Evolutionary conservation across 768 basidiomycete genomes (phyloP).

Genomic region (Serendipita indica): DNA sequence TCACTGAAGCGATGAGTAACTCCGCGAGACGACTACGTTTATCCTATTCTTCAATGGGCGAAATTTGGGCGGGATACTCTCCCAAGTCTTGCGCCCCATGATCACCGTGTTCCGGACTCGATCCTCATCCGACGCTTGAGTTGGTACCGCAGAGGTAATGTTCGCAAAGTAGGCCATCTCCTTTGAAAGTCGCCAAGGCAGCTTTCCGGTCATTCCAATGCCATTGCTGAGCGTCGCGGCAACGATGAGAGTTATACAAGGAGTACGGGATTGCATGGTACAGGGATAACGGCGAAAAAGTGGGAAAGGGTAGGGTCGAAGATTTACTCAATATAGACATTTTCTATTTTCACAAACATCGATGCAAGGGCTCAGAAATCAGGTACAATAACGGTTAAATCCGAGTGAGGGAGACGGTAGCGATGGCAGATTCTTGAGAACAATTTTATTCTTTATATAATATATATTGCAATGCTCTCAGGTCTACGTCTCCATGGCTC

Average conservation of each 20-base stretch:
- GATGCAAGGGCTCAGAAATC: too few relatives aligned
- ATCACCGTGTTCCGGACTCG: constrained; percentile 53
- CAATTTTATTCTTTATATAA: too few relatives aligned
- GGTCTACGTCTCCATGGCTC: constrained; percentile 8
- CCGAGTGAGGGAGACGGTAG: too few relatives aligned
- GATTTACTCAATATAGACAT: too few relatives aligned
- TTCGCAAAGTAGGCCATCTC: constrained; percentile 91
- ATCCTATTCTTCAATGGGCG: constrained; percentile 59
- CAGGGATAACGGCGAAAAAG: neutral
- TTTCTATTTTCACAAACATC: neutral
- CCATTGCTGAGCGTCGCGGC: constrained; percentile 80
- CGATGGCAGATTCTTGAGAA: too few relatives aligned
- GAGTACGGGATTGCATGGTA: constrained; percentile 9
- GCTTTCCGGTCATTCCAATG: constrained; percentile 57
- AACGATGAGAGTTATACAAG: constrained; percentile 66
- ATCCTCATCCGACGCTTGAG: neutral
- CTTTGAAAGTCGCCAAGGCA: constrained; percentile 80
- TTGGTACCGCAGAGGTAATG: constrained; percentile 47
- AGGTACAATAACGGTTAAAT: too few relatives aligned
- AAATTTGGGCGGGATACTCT: constrained; percentile 78
- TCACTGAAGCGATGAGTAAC: constrained; percentile 17
- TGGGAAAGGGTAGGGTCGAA: neutral
- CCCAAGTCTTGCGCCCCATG: constrained; percentile 98
- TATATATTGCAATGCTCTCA: too few relatives aligned
- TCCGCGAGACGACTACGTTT: constrained; percentile 66